A percentile compares a stretch with the other conserved stretches of the same genome.
Conservation (phyloP, 2,329 filamentous ascomycete genomes). For the Cadophora malorum region DNA sequence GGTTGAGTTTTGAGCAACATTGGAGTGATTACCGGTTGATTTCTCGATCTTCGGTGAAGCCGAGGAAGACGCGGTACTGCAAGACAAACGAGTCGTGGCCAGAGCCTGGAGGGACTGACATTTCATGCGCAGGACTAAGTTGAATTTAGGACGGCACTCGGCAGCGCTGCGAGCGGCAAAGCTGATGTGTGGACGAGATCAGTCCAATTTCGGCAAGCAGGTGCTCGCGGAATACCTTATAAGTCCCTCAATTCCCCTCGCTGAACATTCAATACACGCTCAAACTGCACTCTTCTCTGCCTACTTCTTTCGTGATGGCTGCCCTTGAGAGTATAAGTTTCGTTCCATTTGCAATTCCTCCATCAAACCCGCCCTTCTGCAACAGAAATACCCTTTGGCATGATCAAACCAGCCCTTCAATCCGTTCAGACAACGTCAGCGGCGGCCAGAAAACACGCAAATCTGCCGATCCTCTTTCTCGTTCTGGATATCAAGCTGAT, state of each 20-base stretch:
- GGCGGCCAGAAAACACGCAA: constrained; percentile 27
- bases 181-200: constrained; percentile 8
- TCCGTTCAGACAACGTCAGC: constrained; percentile 19
- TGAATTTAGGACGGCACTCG: constrained; percentile 12
- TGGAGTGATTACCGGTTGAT: constrained; percentile 33
- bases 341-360: constrained; percentile 9
- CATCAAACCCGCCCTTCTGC: constrained; percentile 22
- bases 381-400: constrained; percentile 26
- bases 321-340: constrained; percentile 24
- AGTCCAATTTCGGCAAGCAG: background rate
- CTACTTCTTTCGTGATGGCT: constrained; percentile 7
- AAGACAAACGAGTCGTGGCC: constrained; percentile 3
- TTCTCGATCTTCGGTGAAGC: constrained; percentile 33
- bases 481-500: constrained; percentile 30
- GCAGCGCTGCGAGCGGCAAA: constrained; percentile 12
- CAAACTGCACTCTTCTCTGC: constrained; percentile 23
- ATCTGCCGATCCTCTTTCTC: constrained; percentile 22
- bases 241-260: constrained; percentile 7
- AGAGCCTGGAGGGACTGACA: constrained; percentile 14
- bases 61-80: background rate
- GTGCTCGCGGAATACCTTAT: constrained; percentile 4
- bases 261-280: constrained; percentile 3
- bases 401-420: constrained; percentile 26
- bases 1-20: constrained; percentile 37
- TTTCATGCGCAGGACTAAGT: constrained; percentile 3